Evolutionary conservation across 1,284 basidiomycete species (phyloP).

Genomic region (Fereydounia khargensis): DNA sequence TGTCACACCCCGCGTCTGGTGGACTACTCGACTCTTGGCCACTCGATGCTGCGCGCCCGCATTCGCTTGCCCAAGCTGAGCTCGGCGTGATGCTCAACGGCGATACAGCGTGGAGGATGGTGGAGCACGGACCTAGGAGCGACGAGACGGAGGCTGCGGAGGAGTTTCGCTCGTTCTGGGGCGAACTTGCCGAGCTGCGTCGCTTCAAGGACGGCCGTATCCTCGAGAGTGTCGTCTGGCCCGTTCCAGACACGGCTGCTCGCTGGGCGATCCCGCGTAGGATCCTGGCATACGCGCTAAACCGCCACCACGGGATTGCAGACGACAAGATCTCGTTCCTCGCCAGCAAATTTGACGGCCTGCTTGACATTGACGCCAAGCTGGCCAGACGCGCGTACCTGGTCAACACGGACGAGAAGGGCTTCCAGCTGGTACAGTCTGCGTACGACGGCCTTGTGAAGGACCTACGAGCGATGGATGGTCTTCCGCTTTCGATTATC

Average conservation of each 20-base stretch:
- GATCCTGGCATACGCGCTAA: conserved; percentile 73
- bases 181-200: conserved; percentile 84
- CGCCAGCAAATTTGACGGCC: conserved; percentile 66
- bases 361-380: conserved; percentile 62
- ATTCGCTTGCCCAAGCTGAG: conserved; percentile 30
- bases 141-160: conserved; percentile 60
- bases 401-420: conserved; percentile 54
- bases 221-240: conserved; percentile 89
- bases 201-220: conserved; percentile 96
- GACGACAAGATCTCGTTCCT: conserved; percentile 60
- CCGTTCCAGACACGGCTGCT: conserved; percentile 38
- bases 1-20: conserved; percentile 24
- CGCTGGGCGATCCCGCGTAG: conserved; percentile 73
- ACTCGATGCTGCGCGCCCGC: conserved; percentile 14
- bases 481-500: conserved; percentile 75
- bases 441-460: conserved; percentile 81
- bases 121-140: conserved; percentile 61
- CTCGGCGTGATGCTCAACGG: conserved; percentile 36
- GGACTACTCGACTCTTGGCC: conserved; percentile 26
- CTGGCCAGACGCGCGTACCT: conserved; percentile 53
- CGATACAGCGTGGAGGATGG: conserved; percentile 48
- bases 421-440: conserved; percentile 72
- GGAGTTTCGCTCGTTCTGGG: conserved; percentile 84
- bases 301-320: conserved; percentile 70
- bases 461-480: conserved; percentile 71